Conservation (phyloP, 2,329 filamentous ascomycete species). For the Exophiala xenobiotica region DNA sequence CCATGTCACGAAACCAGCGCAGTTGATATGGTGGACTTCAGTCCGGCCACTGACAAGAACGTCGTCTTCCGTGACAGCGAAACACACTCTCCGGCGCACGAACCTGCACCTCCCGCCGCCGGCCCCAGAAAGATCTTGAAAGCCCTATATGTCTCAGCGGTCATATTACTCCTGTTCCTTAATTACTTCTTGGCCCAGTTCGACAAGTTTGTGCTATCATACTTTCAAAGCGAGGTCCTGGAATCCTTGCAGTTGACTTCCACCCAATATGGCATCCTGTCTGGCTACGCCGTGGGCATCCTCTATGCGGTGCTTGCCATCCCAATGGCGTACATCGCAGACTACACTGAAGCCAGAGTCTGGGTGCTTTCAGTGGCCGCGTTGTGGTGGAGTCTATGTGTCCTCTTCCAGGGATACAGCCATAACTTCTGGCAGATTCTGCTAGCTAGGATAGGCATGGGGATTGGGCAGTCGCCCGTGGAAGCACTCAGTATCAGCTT, state of each 20-base stretch:
- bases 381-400: slow-evolving; percentile 31
- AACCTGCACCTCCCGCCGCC: not conserved
- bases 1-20: not conserved
- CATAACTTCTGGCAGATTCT: slow-evolving; percentile 32
- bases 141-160: not conserved
- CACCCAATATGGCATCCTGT: not conserved
- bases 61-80: not conserved
- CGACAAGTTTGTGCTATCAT: not conserved
- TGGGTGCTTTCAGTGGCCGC: slow-evolving; percentile 28
- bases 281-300: not conserved
- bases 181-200: not conserved
- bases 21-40: not conserved
- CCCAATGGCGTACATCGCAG: slow-evolving; percentile 22
- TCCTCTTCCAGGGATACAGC: slow-evolving; percentile 31
- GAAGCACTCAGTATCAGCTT: slow-evolving; percentile 32
- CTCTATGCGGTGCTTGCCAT: not conserved
- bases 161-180: not conserved
- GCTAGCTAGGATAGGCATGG: slow-evolving; percentile 31
- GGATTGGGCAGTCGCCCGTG: slow-evolving; percentile 29
- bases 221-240: not conserved
- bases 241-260: not conserved
- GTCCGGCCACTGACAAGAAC: not conserved
- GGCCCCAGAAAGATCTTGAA: not conserved
- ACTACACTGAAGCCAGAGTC: slow-evolving; percentile 28
- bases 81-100: not conserved